phyloP scores from a whole-genome alignment of 2,329 filamentous ascomycete genomes.

The Phaeosphaeriaceae sp. region DNA sequence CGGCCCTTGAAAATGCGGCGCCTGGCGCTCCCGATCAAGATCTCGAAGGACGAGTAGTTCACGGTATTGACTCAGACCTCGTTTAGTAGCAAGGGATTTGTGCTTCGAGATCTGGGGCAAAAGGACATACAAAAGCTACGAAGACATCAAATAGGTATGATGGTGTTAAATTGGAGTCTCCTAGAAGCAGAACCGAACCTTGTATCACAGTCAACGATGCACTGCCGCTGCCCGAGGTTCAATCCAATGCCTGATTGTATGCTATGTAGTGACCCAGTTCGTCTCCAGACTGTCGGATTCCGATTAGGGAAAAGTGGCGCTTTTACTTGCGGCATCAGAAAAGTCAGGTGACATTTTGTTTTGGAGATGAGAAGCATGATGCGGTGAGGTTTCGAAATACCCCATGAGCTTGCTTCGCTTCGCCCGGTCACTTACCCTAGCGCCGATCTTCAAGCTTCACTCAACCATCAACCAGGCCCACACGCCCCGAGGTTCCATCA shows the following conservation, averaged over 20 bases:
- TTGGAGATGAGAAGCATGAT: too few relatives aligned
- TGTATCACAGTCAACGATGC: too few relatives aligned
- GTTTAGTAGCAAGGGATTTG: neutral
- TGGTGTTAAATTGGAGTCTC: too few relatives aligned
- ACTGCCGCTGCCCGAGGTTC: constrained; percentile 18
- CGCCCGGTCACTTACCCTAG: constrained; percentile 17
- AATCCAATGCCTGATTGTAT: neutral
- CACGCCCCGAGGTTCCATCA: constrained; percentile 30
- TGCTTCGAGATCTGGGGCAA: constrained; percentile 5
- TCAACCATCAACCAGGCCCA: constrained; percentile 15
- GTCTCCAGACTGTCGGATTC: too few relatives aligned
- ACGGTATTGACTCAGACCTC: neutral
- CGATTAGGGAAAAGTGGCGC: too few relatives aligned
- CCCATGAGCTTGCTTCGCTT: constrained; percentile 18
- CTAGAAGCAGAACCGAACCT: too few relatives aligned
- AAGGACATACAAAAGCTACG: constrained; percentile 2
- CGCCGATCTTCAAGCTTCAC: constrained; percentile 23
- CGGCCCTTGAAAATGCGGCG: neutral
- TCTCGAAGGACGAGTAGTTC: neutral
- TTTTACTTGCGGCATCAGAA: too few relatives aligned
- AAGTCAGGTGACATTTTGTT: too few relatives aligned
- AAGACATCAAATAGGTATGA: too few relatives aligned
- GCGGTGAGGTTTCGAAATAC: constrained; percentile 10
- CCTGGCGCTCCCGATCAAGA: neutral
- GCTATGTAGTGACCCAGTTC: too few relatives aligned